Base-by-base conservation (phyloP, 83 land plant genomes). In the Isoetes engelmannii region DNA sequence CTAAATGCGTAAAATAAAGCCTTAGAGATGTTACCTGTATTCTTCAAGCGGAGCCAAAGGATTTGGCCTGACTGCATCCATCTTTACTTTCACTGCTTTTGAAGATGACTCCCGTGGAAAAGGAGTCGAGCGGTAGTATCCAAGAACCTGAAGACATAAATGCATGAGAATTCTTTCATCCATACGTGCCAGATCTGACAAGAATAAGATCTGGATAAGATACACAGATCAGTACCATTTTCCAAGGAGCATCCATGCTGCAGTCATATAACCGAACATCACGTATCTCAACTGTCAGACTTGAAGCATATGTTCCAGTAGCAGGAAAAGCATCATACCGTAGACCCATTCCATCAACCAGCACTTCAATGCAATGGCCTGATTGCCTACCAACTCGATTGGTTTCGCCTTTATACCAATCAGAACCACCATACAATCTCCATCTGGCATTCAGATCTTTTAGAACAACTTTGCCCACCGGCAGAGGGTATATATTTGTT, bases 201-300 rank as follows among this genome's bases (percentile, higher is more conserved):
- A 45, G 6, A 4, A 64, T 48, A 64, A 9, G 45, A 20, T 42
- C 13, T 28, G 4, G 6, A 55, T 10, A 12, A 41, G 63, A 7
- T 84, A 95, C 99, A 28, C 20, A 44, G 6, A 55, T 10, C 47
- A 41, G 63, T 84, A 95, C 99, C 91, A 79, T 82, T 72, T 81
- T 89, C 99, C 99, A 95, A 21, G 97, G 94, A 13, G 99, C 99
- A 80, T 80, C 75, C 53, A 48, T 68, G 72, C 99, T 91, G 46
- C 68, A 65, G 69, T 94, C 99, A 72, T 80, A 80, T 48, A 94
- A 78, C 57, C 75, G 65, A 63, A 94, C 71, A 73, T 91, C 89
- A 4, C 78, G 75, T 47, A 88, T 72, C 47, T 86, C 74, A 21
- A 94, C 68, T 42, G 77, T 68, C 60, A 94, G 81, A 65, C 79